A percentile compares a stretch with the other conserved stretches of the same genome.
These are phyloP conservation scores for Phanerochaete carnosa DNA, from an alignment of 768 basidiomycete genomes.

Conservation along the genomic window DNA sequence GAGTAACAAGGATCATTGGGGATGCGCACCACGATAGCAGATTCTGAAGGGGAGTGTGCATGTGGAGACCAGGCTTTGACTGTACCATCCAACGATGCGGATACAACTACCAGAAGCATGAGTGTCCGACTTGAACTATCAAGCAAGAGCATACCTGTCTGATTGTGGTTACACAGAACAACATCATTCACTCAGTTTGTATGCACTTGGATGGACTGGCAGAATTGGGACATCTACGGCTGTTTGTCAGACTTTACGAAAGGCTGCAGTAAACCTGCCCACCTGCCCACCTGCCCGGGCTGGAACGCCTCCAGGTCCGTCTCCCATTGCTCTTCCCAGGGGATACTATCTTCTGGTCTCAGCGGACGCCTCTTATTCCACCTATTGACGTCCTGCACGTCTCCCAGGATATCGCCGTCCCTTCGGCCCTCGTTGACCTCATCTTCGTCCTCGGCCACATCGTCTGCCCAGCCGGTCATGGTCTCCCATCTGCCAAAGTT, in stretches of 20 bases:
- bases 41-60: conserved; percentile 52
- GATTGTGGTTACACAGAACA: conserved; percentile 88
- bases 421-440: conserved; percentile 57
- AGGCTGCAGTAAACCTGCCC: conserved; percentile 20
- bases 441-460: conserved; percentile 58
- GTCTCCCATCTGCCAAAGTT: conserved; percentile 63
- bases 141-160: conserved; percentile 55
- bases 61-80: conserved; percentile 94
- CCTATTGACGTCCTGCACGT: conserved; percentile 46
- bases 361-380: conserved; percentile 32
- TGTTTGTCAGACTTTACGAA: neutral
- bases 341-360: conserved; percentile 31
- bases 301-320: conserved; percentile 54
- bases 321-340: conserved; percentile 79
- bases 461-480: conserved; percentile 82
- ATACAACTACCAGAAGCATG: conserved; percentile 53
- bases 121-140: conserved; percentile 5
- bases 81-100: conserved; percentile 94
- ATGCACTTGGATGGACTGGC: conserved; percentile 87
- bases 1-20: neutral
- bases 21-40: conserved; percentile 63
- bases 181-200: conserved; percentile 98
- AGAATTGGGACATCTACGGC: conserved; percentile 57
- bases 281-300: conserved; percentile 51
- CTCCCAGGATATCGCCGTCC: conserved; percentile 77